Evolutionary conservation across 306 rosid genomes (phyloP).

Genomic region (Cicer bijugum): DNA sequence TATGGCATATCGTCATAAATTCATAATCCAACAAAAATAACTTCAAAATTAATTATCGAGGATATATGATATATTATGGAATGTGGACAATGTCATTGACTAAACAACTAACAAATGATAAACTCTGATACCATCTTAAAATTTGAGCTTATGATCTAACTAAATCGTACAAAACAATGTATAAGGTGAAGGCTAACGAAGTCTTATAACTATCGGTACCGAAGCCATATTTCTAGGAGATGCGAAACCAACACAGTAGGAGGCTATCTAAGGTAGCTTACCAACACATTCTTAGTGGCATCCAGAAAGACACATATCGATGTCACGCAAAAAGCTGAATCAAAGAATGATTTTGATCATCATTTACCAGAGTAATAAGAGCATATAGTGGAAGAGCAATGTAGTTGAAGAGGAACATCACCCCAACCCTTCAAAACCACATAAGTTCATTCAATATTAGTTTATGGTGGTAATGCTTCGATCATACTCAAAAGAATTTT

Average conservation of each 20-base stretch:
- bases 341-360: not conserved
- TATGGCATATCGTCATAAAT: not conserved
- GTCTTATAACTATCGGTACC: not conserved
- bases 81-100: not conserved
- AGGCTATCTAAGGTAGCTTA: not conserved
- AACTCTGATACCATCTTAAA: not conserved
- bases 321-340: not conserved
- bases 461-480: constrained; percentile 18
- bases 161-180: not conserved
- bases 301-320: not conserved
- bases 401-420: constrained; percentile 78
- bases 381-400: constrained; percentile 91
- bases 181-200: not conserved
- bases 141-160: not conserved
- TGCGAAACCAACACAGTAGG: not conserved
- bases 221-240: no score
- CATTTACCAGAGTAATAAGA: constrained; percentile 84
- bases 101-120: not conserved
- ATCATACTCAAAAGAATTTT: not conserved
- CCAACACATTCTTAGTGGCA: constrained; percentile 5
- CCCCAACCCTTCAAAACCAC: constrained; percentile 59
- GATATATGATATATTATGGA: not conserved
- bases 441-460: constrained; percentile 30
- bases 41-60: not conserved
- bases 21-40: not conserved